A percentile compares a stretch with the other conserved stretches of the same genome.
These are phyloP conservation scores for Hericium alpestre DNA, from an alignment of 768 basidiomycete genomes.

Conservation along the genomic window DNA sequence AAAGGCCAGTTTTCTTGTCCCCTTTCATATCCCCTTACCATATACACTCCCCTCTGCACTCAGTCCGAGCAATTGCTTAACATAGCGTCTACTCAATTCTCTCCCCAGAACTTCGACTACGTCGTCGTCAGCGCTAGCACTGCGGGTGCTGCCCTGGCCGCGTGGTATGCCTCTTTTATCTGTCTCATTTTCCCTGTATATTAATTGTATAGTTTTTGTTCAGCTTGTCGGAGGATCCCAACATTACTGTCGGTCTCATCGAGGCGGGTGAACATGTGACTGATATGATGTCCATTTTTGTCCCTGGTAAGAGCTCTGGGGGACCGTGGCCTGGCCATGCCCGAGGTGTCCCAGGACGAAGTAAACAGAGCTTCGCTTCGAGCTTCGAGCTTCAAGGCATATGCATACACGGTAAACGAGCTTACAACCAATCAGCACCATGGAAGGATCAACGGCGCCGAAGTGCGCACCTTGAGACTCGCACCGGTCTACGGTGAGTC, in stretches of 20 bases:
- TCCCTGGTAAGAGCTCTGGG: not conserved
- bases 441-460: too few relatives aligned
- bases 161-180: not conserved
- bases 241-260: not conserved
- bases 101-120: not conserved
- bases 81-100: not conserved
- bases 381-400: too few relatives aligned
- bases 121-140: not conserved
- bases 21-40: not conserved
- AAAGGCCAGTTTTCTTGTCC: not conserved
- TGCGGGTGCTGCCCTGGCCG: not conserved
- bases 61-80: not conserved
- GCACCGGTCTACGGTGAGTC: too few relatives aligned
- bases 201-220: not conserved
- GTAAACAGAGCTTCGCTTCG: too few relatives aligned
- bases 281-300: not conserved
- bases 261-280: not conserved
- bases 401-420: too few relatives aligned
- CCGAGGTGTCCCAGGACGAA: too few relatives aligned
- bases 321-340: too few relatives aligned
- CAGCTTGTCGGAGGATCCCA: not conserved
- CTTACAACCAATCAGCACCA: too few relatives aligned
- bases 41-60: not conserved
- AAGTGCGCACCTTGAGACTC: too few relatives aligned
- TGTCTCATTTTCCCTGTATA: not conserved